Base-by-base conservation (phyloP, 306 rosid species). In the Malus orientalis region DNA sequence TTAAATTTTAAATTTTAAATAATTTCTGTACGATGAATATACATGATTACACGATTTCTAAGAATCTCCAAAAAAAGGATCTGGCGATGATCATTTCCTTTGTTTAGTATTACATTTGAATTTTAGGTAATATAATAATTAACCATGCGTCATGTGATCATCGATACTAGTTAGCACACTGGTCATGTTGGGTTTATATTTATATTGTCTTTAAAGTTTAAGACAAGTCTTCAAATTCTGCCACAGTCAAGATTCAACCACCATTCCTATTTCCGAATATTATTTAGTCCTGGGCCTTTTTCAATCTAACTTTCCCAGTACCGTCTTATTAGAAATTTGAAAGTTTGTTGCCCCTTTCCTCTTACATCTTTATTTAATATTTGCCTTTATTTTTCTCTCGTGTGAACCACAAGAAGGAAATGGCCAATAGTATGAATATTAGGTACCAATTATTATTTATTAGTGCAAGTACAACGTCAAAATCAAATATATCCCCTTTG, bases 221-320 rank as follows among this genome's bases (percentile, higher is more conserved):
- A 8, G 36, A 55, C 27, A 33, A 57, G 57, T 38, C 55, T 38
- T 57, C 25, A 25, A 61, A 4, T 23, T 25, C 4, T 32, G 13
- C 47, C 19, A 9, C 64, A 38, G 40, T 40, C 42, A 13, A 14
- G 16, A 74, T 63, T 45, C 70, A 63, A 45, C 78, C 3, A 62
- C 78, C 78, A 30, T 27, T 74, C 78, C 49, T 44, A 20, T 27
- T 33, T 64, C 67, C 69, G 18, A 18, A 32, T 64, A 4, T 14
- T 22, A 5, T 9, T 11, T 12, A 2, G 11, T 10, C 20, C 42
- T 40, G 30, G 44, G 69, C 19, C 18, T 36, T 49, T 27, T 7
- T 11, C 59, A 74, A 74, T 30, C 78, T 74, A 74, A 74, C 78
- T 74, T 74, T 74, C 70, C 58, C 78, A 32, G 45, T 62, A 19